Evolutionary conservation across 176 grass and related monocot species (phyloP).

Genomic region (Alopecurus myosuroides): DNA sequence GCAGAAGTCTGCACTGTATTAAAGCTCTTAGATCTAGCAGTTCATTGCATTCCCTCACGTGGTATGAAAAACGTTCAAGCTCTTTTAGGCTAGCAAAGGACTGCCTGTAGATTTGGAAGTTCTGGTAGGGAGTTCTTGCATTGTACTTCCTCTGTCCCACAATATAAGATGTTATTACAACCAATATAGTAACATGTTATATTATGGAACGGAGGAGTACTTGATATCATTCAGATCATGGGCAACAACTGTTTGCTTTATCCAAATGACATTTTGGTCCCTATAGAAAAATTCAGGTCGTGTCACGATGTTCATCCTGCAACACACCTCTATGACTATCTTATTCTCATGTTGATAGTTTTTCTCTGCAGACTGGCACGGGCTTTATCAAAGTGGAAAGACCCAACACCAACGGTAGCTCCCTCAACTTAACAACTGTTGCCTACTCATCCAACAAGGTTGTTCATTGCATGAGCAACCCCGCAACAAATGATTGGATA

Average conservation of each 20-base stretch:
- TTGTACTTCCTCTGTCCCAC: no score
- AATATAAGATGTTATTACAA: no score
- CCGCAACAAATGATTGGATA: slow-evolving; percentile 87
- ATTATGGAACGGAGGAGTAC: no score
- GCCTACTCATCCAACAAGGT: slow-evolving; percentile 26
- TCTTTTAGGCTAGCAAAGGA: neutral
- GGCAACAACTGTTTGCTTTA: neutral
- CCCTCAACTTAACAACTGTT: slow-evolving; percentile 6
- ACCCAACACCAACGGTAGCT: slow-evolving; percentile 27
- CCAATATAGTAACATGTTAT: no score
- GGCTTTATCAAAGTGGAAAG: slow-evolving; percentile 78
- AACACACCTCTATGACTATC: neutral
- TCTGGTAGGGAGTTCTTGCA: neutral
- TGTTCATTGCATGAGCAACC: slow-evolving; percentile 52
- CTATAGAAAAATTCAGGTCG: neutral
- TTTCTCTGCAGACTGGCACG: slow-evolving; percentile 57
- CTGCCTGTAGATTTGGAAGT: neutral
- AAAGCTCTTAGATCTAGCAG: neutral
- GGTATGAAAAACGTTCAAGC: neutral
- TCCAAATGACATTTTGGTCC: neutral
- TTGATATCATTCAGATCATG: neutral
- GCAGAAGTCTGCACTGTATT: neutral
- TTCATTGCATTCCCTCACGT: neutral
- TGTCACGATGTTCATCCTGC: neutral
- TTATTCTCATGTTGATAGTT: neutral